Evolutionary conservation across 768 basidiomycete genomes (phyloP), one percentile per base, ranked within the genome.

Genomic region (Boletus patriciae): DNA sequence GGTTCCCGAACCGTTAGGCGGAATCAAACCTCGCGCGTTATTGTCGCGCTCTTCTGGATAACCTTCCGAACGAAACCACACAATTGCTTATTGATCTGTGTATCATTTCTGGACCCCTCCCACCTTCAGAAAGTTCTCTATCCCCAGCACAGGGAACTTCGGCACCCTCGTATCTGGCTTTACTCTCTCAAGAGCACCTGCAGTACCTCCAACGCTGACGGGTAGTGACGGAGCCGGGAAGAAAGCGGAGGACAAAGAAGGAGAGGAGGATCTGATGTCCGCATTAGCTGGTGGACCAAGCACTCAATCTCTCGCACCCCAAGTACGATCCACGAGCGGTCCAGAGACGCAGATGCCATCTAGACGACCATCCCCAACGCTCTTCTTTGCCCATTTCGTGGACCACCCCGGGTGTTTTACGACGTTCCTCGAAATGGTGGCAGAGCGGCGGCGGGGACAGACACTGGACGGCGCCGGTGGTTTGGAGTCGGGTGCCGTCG

Each of bases 301-400:
- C 9, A 33, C 55, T 7, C 70, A 66, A 33, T 19, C 62, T 8
- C 53, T 46, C 18, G 50, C 23, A 3, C 47, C 52, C 0, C 65
- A 59, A 50, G 50, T 6, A 49, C 60, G 29, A 41, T 50, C 58
- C 18, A 43, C 58, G 7, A 40, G 23, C 5, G 55, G 19, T 37
- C 63, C 33, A 31, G 65, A 54, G 31, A 52, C 69, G 56, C 57
- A 67, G 19, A 70, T 73, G 4, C 75, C 74, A 0, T 67, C 77
- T 9, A 83, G 83, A 65, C 76, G 80, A 0, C 88, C 93, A 0
- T 94, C 93, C 0, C 94, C 95, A 0, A 77, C 87, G 5, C 76
- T 89, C 33, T 98, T 93, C 71, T 98, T 98, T 66, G 87, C 94
- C 0, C 93, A 97, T 69, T 98, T 97, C 61, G 87, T 97, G 37